Conservation (phyloP, 495 filamentous ascomycete species). For the Aspergillus olivimuriae region DNA sequence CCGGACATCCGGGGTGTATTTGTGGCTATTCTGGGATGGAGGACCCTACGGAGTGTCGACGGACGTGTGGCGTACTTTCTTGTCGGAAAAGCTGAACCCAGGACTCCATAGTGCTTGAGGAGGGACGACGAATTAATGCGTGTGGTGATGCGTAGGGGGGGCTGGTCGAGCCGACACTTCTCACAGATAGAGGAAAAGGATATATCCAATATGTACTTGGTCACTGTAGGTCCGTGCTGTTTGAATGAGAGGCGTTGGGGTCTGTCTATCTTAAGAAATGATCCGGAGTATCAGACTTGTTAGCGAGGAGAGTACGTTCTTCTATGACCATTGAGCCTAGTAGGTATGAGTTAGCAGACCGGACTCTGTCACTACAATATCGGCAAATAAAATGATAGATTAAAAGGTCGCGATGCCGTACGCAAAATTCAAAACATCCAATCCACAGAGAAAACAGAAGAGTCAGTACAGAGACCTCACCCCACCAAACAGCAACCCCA, state of each 20-base stretch:
- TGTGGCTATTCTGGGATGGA: not conserved
- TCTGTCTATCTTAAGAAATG: too few relatives aligned
- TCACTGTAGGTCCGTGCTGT: not conserved
- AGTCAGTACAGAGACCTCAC: too few relatives aligned
- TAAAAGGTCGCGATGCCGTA: too few relatives aligned
- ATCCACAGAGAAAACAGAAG: too few relatives aligned
- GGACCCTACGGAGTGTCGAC: not conserved
- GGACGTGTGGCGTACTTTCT: not conserved
- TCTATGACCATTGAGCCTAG: too few relatives aligned
- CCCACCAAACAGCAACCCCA: too few relatives aligned
- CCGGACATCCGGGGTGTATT: not conserved
- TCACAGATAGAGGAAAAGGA: not conserved
- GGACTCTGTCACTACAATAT: too few relatives aligned
- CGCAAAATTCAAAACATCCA: too few relatives aligned
- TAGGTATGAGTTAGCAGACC: too few relatives aligned
- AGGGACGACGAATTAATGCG: not conserved
- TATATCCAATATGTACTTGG: not conserved
- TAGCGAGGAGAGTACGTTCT: not conserved
- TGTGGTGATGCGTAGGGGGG: not conserved
- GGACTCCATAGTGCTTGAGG: not conserved
- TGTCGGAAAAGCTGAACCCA: not conserved
- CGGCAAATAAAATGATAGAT: too few relatives aligned
- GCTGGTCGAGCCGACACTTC: not conserved
- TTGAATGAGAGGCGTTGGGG: not conserved
- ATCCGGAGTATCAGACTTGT: too few relatives aligned